phyloP scores from a whole-genome alignment of 192 early-diverging fungal genomes.

The Backusella macrospora region DNA sequence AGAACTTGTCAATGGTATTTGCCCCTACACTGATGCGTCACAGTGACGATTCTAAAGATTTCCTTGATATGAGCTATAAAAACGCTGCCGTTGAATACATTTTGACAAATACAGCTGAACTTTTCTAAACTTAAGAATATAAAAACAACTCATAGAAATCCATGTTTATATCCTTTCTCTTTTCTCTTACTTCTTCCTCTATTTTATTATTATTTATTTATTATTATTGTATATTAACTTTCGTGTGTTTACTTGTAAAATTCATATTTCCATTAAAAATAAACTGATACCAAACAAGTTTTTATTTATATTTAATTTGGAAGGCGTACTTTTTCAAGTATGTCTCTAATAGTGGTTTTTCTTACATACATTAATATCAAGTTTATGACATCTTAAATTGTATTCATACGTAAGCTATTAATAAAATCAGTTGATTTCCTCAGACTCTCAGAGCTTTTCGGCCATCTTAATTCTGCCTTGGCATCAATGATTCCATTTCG shows the following conservation, averaged over 20 bases:
- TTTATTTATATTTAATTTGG: no score
- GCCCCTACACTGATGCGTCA: constrained; percentile 82
- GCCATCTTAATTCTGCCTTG: no score
- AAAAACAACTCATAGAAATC: background rate
- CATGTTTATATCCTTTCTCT: constrained; percentile 5
- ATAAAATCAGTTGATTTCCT: no score
- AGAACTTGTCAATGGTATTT: constrained; percentile 94
- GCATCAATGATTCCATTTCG: no score
- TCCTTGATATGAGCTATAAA: constrained; percentile 75
- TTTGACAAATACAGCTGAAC: constrained; percentile 53
- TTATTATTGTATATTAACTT: constrained; percentile 8
- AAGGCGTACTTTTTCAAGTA: no score
- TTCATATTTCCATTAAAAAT: background rate
- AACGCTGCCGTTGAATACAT: constrained; percentile 73
- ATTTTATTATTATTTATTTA: constrained; percentile 7
- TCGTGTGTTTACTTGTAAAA: background rate
- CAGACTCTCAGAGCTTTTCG: no score
- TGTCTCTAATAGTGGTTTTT: no score
- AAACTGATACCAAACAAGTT: background rate
- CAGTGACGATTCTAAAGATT: constrained; percentile 58
- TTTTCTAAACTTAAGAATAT: constrained; percentile 15
- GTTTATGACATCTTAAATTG: no score
- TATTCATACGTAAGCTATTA: no score
- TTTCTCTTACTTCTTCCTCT: background rate
- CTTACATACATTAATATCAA: no score